Conservation (phyloP, 176 grass and related monocot species). For the Hyparrhenia diplandra region DNA sequence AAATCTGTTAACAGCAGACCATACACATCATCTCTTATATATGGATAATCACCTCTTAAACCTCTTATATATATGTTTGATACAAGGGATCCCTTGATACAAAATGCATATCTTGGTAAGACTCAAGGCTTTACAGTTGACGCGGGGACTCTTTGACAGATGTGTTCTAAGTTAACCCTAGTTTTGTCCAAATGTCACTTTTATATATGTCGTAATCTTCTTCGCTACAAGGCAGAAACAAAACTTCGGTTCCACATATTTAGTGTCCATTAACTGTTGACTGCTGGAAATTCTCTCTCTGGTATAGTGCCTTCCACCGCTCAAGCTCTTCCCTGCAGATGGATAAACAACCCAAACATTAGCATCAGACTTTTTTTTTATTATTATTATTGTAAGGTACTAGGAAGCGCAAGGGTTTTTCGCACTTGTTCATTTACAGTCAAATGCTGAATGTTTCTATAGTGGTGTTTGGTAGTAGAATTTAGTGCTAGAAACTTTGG, state of each 20-base stretch:
- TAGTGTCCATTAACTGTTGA: constrained; percentile 51
- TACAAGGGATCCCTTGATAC: no score
- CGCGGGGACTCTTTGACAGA: constrained; percentile 1
- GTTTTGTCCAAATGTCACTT: constrained; percentile 11
- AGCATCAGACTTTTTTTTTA: background rate
- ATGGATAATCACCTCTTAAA: constrained; percentile 4
- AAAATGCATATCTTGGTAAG: constrained; percentile 21
- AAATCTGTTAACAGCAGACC: background rate
- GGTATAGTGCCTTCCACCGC: constrained; percentile 72
- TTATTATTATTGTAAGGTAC: no score
- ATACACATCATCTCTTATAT: constrained; percentile 8
- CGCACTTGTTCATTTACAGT: background rate
- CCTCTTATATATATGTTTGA: constrained; percentile 2
- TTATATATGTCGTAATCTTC: constrained; percentile 28
- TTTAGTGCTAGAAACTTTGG: background rate
- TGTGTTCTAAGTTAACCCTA: constrained; percentile 40
- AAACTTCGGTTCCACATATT: constrained; percentile 23
- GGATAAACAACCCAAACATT: constrained; percentile 3
- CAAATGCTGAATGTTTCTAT: background rate
- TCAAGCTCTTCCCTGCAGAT: constrained; percentile 85
- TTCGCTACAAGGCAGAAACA: constrained; percentile 22
- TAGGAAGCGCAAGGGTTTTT: background rate
- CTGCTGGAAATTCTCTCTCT: constrained; percentile 68
- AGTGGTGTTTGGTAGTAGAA: background rate
- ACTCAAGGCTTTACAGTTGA: constrained; percentile 31